Percentiles rank a stretch among this genome's conserved stretches.
Conservation (phyloP, 257 asterid species). For the Craterostigma plantagineum region DNA sequence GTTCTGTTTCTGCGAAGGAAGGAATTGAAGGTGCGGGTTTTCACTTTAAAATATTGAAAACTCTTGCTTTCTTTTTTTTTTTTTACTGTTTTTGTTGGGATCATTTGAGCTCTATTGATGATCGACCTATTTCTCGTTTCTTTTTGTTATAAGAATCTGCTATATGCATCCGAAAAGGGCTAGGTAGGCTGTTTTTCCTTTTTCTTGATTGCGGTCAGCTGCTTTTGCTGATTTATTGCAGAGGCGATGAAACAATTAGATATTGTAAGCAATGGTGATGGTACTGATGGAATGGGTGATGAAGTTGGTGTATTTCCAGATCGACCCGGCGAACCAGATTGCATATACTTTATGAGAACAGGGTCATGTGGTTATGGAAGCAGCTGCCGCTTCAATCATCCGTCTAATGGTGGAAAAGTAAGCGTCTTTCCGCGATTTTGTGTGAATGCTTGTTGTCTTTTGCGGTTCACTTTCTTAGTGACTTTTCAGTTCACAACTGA, state of each 20-base stretch:
- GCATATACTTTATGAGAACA: conserved; percentile 46
- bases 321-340: conserved; percentile 64
- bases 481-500: conserved; percentile 3
- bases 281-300: conserved; percentile 17
- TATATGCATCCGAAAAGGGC: not conserved
- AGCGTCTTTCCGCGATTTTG: not conserved
- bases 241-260: conserved; percentile 26
- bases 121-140: too few species aligned
- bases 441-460: conserved; percentile 1
- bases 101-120: not conserved
- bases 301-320: conserved; percentile 31
- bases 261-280: conserved; percentile 20
- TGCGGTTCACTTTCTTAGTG: not conserved
- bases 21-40: conserved; percentile 17
- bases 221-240: conserved; percentile 5
- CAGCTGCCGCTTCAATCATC: conserved; percentile 57
- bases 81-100: not conserved
- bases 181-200: conserved; percentile 1
- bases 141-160: too few species aligned
- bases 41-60: too few species aligned
- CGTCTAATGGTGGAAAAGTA: conserved; percentile 27
- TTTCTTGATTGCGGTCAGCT: conserved; percentile 1
- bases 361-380: conserved; percentile 60
- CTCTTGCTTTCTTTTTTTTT: not conserved
- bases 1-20: conserved; percentile 14